These are phyloP conservation scores for Hypocreales sp. DNA, from an alignment of 2,329 filamentous ascomycete species.

Conservation along the genomic window DNA sequence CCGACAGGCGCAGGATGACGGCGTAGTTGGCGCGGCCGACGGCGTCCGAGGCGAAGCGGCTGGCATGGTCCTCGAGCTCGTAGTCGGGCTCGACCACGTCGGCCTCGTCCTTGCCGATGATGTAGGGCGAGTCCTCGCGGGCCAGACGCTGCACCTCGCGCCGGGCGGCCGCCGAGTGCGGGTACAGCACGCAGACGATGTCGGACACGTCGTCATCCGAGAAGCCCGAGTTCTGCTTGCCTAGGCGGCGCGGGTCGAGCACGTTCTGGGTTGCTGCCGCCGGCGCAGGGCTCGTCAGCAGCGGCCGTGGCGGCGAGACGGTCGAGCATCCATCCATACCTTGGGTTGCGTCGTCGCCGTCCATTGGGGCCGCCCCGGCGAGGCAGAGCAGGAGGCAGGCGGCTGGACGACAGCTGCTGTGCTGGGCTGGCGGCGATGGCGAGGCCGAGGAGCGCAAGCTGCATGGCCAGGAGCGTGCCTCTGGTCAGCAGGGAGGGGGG, in stretches of 20 bases:
- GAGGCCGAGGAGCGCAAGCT: neutral
- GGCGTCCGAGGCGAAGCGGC: conserved; percentile 26
- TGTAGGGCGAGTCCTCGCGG: conserved; percentile 28
- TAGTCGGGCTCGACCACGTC: conserved; percentile 36
- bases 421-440: neutral
- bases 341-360: conserved; percentile 28
- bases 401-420: too few species aligned
- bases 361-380: conserved; percentile 21
- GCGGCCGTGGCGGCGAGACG: too few species aligned
- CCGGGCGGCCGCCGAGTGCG: conserved; percentile 57
- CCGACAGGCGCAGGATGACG: conserved; percentile 69
- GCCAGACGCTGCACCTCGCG: conserved; percentile 46
- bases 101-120: conserved; percentile 31
- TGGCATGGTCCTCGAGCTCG: conserved; percentile 31
- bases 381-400: conserved; percentile 1
- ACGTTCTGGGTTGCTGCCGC: conserved; percentile 21
- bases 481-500: neutral
- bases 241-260: conserved; percentile 65
- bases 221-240: conserved; percentile 69
- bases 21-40: conserved; percentile 43
- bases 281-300: neutral
- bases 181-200: conserved; percentile 78
- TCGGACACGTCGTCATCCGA: conserved; percentile 72
- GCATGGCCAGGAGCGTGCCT: neutral
- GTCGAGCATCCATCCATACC: too few species aligned